Percentiles rank a stretch among this genome's conserved stretches.
Conservation (phyloP, 2,329 filamentous ascomycete species). For the Ophiostoma australiae region DNA sequence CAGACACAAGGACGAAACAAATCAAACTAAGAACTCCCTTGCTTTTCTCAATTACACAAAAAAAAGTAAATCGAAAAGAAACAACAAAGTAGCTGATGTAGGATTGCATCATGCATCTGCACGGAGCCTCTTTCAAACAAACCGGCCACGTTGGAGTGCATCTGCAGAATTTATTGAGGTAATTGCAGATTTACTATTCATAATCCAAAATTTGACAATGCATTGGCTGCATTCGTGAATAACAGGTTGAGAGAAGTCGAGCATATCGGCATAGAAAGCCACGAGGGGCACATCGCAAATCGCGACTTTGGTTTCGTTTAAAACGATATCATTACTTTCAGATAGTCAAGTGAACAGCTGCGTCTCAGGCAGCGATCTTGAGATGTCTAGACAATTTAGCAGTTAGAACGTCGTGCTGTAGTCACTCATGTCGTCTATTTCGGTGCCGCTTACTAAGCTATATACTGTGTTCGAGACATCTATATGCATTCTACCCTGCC, state of each 20-base stretch:
- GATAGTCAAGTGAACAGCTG: no score
- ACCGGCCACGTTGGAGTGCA: neutral
- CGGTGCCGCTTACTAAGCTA: neutral
- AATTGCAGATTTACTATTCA: neutral
- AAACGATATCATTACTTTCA: no score
- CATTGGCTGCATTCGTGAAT: no score
- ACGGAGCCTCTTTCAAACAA: neutral
- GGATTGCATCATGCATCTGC: conserved; percentile 7
- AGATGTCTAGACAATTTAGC: no score
- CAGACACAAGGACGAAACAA: neutral
- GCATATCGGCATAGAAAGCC: no score
- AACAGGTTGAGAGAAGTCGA: no score
- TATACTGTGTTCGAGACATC: neutral
- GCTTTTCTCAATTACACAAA: neutral
- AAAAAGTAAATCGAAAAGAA: neutral
- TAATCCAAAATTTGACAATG: no score
- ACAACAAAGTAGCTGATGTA: neutral
- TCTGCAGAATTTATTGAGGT: neutral
- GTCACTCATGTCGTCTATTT: neutral
- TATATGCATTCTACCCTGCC: neutral
- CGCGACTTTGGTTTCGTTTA: no score
- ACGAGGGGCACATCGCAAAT: no score
- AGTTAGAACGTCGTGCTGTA: neutral
- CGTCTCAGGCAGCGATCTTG: no score
- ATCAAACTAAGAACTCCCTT: neutral